Evolutionary conservation across 208 protist genomes (phyloP), one percentile per base, ranked within the genome.

Genomic region (Trypanosoma congolense): DNA sequence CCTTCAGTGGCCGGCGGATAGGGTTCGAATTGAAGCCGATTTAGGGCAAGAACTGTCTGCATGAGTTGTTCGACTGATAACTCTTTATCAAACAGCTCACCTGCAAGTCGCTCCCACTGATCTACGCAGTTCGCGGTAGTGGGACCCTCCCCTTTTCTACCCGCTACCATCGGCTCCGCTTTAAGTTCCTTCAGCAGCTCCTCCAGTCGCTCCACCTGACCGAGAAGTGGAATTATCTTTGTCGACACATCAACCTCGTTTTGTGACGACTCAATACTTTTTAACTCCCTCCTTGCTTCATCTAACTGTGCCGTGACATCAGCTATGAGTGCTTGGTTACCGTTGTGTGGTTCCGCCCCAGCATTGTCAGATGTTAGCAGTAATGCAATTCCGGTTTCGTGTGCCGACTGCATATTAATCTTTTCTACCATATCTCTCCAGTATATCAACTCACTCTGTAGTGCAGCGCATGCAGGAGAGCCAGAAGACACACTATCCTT

Each of bases 1-100:
- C 72, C 70, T 57, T 93, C 86, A 25, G 75, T 61, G 28, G 81
- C 86, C 3, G 86, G 80, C 2, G 70, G 81, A 65, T 93, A 93
- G 2, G 86, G 86, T 40, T 80, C 79, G 68, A 83, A 90, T 65
- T 93, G 86, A 14, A 93, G 65, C 24, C 80, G 77, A 56, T 93
- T 93, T 22, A 93, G 74, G 9, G 79, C 60, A 40, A 93, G 67
- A 29, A 93, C 33, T 6, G 59, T 80, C 61, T 77, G 74, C 44
- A 73, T 63, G 25, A 87, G 62, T 62, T 93, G 67, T 62, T 93
- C 82, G 21, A 80, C 76, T 56, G 44, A 49, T 6, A 67, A 57
- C 52, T 90, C 79, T 21, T 79, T 76, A 57, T 93, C 80, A 71
- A 88, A 93, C 24, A 90, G 60, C 33, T 77, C 74, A 3, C 75